Base-by-base conservation (phyloP, 345 rosid species). In the Populus davidiana region DNA sequence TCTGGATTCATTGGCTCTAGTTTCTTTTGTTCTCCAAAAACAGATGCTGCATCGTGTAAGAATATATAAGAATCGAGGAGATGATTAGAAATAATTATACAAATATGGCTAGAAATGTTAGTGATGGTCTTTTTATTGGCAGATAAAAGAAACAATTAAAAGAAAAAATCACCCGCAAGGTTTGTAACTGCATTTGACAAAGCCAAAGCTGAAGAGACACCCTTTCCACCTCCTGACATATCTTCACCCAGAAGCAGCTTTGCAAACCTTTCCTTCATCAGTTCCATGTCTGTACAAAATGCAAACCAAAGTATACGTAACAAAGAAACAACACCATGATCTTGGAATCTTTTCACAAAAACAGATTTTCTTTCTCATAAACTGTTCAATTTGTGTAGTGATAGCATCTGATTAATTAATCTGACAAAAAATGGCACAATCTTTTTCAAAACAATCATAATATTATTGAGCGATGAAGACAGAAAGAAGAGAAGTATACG, bases 171-270 rank as follows among this genome's bases (percentile, higher is more conserved):
- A 91, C 93, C 94, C 2, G 94, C 90, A 70, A 91, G 90, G 66
- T 89, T 91, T 67, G 95, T 91, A 63, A 91, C 81, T 59, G 93
- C 90, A 86, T 91, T 91, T 41, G 94, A 91, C 84, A 91, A 83
- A 73, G 94, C 92, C 79, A 89, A 56, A 64, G 94, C 94, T 2
- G 91, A 91, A 54, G 91, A 89, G 81, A 88, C 93, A 44, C 95
- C 93, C 74, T 89, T 91, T 35, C 95, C 95, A 13, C 93, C 93
- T 4, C 95, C 95, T 8, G 95, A 91, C 95, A 91, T 91, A 49
- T 91, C 95, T 84, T 91, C 95, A 35, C 93, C 95, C 75, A 91
- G 59, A 41, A 91, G 90, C 86, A 91, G 69, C 86, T 89, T 91
- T 1, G 89, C 79, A 79, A 91, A 91, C 82, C 77, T 89, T 54